Conservation (phyloP, 1,284 basidiomycete species). For the Jaminaea rosea region DNA sequence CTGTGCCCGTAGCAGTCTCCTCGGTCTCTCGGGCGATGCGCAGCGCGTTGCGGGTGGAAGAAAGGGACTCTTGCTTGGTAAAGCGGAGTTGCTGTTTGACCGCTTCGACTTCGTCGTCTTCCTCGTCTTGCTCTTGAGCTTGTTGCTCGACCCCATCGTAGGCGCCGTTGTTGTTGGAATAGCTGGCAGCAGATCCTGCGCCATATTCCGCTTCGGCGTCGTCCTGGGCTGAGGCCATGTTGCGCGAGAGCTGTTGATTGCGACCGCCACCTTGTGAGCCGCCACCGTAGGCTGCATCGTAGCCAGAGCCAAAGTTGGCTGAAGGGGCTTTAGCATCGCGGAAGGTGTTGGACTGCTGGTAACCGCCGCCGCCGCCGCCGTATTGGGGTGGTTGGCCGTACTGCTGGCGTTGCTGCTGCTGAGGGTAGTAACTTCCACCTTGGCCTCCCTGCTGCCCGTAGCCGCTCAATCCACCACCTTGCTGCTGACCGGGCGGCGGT, state of each 20-base stretch:
- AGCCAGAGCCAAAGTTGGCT: conserved; percentile 21
- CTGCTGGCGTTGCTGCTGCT: not conserved
- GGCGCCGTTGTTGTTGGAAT: conserved; percentile 1
- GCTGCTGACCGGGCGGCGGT: not conserved
- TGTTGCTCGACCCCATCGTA: conserved; percentile 26
- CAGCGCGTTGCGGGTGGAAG: conserved; percentile 82
- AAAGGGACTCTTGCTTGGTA: conserved; percentile 86
- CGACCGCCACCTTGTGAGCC: not conserved
- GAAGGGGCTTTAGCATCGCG: conserved; percentile 24
- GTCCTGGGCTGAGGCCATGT: conserved; percentile 9
- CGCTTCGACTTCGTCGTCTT: conserved; percentile 89
- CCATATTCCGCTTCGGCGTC: conserved; percentile 43
- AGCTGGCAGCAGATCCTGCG: conserved; percentile 8
- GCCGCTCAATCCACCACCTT: not conserved
- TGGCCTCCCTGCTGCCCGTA: not conserved
- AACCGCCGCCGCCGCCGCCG: conserved; percentile 3
- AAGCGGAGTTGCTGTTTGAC: conserved; percentile 88
- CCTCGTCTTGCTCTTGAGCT: conserved; percentile 57
- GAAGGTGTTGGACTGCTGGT: conserved; percentile 8
- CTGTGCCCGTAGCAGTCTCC: conserved; percentile 81
- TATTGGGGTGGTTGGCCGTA: not conserved
- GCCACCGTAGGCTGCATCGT: conserved; percentile 19
- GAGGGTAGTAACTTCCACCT: not conserved
- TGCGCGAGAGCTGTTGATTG: conserved; percentile 9
- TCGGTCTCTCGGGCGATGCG: conserved; percentile 88